These are phyloP conservation scores for Pascua sp. DNA, from an alignment of 1,284 basidiomycete genomes.

Conservation along the genomic window DNA sequence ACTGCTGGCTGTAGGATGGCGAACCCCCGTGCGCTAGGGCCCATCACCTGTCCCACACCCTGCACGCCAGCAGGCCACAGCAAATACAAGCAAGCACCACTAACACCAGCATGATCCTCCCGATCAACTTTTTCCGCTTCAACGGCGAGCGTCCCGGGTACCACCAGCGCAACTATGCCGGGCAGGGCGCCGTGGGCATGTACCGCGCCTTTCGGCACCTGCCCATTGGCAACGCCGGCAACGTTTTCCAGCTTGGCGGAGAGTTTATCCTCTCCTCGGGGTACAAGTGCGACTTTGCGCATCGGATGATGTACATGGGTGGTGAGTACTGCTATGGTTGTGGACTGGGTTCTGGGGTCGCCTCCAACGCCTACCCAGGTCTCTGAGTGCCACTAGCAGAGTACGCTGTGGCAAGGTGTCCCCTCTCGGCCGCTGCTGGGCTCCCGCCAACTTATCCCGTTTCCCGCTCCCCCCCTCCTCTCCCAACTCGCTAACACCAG, in stretches of 20 bases:
- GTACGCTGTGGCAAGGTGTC: too few relatives aligned
- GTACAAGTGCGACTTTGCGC: constrained; percentile 39
- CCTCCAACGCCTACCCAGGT: too few relatives aligned
- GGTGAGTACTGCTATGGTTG: neutral
- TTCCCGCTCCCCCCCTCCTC: too few relatives aligned
- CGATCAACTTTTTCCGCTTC: neutral
- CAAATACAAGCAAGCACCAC: too few relatives aligned
- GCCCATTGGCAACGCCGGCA: neutral
- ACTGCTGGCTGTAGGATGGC: too few relatives aligned
- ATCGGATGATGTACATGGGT: constrained; percentile 42
- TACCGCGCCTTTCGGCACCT: neutral
- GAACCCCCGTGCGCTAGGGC: too few relatives aligned
- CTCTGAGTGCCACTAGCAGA: too few relatives aligned
- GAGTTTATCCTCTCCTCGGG: constrained; percentile 40
- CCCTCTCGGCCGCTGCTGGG: too few relatives aligned
- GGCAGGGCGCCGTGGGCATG: neutral
- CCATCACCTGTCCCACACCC: too few relatives aligned
- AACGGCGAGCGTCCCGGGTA: neutral
- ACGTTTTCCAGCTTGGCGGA: constrained; percentile 45
- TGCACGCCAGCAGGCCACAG: too few relatives aligned
- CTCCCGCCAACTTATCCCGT: too few relatives aligned
- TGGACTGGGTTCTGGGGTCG: too few relatives aligned
- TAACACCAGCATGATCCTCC: neutral
- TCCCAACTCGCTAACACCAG: constrained; percentile 3
- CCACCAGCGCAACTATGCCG: neutral